Evolutionary conservation across 2,329 filamentous ascomycete species (phyloP).

Genomic region (Exophiala alcalophila): DNA sequence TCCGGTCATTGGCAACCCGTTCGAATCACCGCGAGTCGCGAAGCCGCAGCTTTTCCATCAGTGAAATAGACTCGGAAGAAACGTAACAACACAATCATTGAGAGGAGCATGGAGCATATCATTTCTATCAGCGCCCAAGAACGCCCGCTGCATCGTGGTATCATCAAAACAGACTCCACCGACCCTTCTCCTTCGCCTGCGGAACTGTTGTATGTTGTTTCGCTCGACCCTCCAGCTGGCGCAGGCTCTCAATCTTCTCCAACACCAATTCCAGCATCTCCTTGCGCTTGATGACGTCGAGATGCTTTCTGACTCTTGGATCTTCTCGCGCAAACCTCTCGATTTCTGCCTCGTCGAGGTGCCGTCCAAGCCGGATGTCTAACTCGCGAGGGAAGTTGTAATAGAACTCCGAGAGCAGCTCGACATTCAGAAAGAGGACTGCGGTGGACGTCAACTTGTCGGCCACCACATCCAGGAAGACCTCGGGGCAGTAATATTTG

Average conservation of each 20-base stretch:
- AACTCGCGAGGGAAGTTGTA: conserved; percentile 95
- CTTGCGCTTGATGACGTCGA: conserved; percentile 89
- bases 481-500: conserved; percentile 94
- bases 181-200: conserved; percentile 37
- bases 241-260: conserved; percentile 90
- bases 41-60: conserved; percentile 1
- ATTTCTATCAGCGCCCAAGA: conserved; percentile 11
- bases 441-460: conserved; percentile 93
- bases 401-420: conserved; percentile 94
- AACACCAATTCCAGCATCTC: conserved; percentile 89
- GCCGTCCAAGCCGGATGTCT: conserved; percentile 78
- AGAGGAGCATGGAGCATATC: conserved; percentile 17
- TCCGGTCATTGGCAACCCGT: not conserved
- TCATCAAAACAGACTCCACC: conserved; percentile 46
- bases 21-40: conserved; percentile 1
- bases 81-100: conserved; percentile 1
- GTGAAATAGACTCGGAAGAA: conserved; percentile 9
- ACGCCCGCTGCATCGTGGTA: conserved; percentile 23
- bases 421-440: conserved; percentile 95
- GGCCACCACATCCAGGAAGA: conserved; percentile 96
- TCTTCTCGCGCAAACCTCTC: conserved; percentile 93
- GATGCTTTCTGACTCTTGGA: conserved; percentile 78
- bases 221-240: conserved; percentile 75
- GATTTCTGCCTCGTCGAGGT: conserved; percentile 73
- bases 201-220: conserved; percentile 41